These are phyloP conservation scores for Euphorbia peplus DNA, from an alignment of 345 rosid species.

Conservation along the genomic window DNA sequence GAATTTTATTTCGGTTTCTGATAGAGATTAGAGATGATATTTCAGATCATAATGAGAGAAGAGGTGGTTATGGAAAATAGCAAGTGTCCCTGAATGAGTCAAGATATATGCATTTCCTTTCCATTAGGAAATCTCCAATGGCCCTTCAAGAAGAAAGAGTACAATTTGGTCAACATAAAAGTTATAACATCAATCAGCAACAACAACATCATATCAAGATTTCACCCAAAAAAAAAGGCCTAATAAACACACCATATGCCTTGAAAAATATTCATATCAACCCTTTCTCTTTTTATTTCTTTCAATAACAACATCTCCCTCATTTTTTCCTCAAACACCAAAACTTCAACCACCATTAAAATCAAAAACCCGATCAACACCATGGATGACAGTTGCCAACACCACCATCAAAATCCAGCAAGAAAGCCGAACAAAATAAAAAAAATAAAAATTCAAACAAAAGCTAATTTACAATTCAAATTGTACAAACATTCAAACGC, in stretches of 20 bases:
- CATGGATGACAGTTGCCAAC: too few relatives aligned
- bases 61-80: constrained; percentile 82
- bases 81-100: constrained; percentile 97
- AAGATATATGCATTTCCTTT: constrained; percentile 92
- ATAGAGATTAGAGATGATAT: constrained; percentile 66
- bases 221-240: neutral
- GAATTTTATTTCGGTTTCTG: constrained; percentile 67
- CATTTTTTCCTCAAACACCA: too few relatives aligned
- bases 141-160: constrained; percentile 42
- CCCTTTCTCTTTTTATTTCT: too few relatives aligned
- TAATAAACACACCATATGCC: neutral
- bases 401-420: too few relatives aligned
- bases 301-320: too few relatives aligned
- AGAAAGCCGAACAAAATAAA: too few relatives aligned
- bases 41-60: constrained; percentile 65
- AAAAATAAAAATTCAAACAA: too few relatives aligned
- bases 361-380: too few relatives aligned
- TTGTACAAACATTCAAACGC: too few relatives aligned
- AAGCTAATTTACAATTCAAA: too few relatives aligned
- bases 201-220: neutral
- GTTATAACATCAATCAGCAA: neutral
- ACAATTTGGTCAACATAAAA: constrained; percentile 1
- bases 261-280: too few relatives aligned
- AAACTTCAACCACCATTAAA: too few relatives aligned
- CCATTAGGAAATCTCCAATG: constrained; percentile 98